Conservation (phyloP, 1,284 basidiomycete genomes). For the Sporisorium scitamineum region DNA sequence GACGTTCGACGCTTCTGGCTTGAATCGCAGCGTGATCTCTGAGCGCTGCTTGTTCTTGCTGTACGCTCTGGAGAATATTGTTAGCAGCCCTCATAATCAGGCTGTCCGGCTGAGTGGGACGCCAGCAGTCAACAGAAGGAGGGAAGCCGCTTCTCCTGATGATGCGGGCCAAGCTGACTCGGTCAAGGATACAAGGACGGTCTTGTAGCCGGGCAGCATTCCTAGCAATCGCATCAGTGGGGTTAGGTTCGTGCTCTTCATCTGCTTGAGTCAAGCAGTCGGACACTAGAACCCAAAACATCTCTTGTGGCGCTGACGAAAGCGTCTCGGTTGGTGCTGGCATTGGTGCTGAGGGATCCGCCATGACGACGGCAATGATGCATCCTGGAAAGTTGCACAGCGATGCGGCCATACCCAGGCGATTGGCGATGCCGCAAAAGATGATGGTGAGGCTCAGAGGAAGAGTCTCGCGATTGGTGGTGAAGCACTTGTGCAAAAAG, state of each 20-base stretch:
- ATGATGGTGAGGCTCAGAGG: slow-evolving; percentile 47
- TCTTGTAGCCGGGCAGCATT: slow-evolving; percentile 18
- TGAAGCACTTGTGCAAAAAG: slow-evolving; percentile 50
- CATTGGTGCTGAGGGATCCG: slow-evolving; percentile 10
- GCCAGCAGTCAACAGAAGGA: slow-evolving; percentile 26
- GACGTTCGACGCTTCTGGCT: slow-evolving; percentile 13
- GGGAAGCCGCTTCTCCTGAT: slow-evolving; percentile 20
- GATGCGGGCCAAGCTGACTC: slow-evolving; percentile 23
- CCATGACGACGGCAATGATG: slow-evolving; percentile 41
- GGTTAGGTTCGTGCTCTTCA: slow-evolving; percentile 21
- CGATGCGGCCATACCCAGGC: slow-evolving; percentile 44
- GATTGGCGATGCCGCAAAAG: slow-evolving; percentile 50
- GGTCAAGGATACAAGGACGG: slow-evolving; percentile 33
- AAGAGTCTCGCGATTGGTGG: slow-evolving; percentile 49
- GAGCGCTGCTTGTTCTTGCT: slow-evolving; percentile 9
- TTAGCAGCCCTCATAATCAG: slow-evolving; percentile 37
- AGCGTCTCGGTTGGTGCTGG: slow-evolving; percentile 9
- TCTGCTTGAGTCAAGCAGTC: slow-evolving; percentile 29
- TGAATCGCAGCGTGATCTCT: slow-evolving; percentile 21
- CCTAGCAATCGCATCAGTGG: slow-evolving; percentile 24
- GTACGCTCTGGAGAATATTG: slow-evolving; percentile 29
- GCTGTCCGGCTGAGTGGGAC: slow-evolving; percentile 17
- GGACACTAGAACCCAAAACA: slow-evolving; percentile 51
- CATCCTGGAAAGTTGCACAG: slow-evolving; percentile 50
- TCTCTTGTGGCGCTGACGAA: slow-evolving; percentile 4